phyloP scores from a whole-genome alignment of 495 filamentous ascomycete species.

The Lineolata rhizophorae region DNA sequence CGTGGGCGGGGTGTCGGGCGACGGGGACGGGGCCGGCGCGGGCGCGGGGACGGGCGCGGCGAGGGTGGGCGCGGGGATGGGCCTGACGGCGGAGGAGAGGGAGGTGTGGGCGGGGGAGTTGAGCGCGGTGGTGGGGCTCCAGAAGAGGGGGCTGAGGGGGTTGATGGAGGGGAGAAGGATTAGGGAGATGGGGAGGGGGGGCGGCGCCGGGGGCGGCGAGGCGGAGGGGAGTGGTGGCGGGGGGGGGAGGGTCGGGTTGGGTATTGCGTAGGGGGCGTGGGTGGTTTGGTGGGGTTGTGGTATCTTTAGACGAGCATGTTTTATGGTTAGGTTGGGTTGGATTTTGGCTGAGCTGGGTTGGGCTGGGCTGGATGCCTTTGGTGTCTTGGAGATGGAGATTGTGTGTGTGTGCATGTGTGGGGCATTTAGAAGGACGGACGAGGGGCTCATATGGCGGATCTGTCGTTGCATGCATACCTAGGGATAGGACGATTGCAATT shows the following conservation, averaged over 20 bases:
- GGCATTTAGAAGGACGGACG: no score
- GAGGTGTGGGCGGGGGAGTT: slow-evolving; percentile 70
- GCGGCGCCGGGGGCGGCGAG: slow-evolving; percentile 8
- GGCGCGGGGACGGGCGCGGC: slow-evolving; percentile 1
- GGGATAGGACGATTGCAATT: no score
- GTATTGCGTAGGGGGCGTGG: slow-evolving; percentile 1
- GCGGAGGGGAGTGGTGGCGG: slow-evolving; percentile 3
- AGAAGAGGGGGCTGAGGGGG: slow-evolving; percentile 79
- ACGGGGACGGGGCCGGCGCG: slow-evolving; percentile 8
- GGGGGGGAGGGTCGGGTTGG: slow-evolving; percentile 9
- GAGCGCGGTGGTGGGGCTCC: slow-evolving; percentile 84
- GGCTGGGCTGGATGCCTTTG: no score
- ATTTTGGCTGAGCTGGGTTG: no score
- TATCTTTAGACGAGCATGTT: no score
- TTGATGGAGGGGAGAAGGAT: slow-evolving; percentile 88
- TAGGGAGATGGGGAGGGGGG: slow-evolving; percentile 38
- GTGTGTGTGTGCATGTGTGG: no score
- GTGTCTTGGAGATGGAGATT: no score
- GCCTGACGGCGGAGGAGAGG: slow-evolving; percentile 3
- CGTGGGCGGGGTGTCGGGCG: slow-evolving; percentile 7
- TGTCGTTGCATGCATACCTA: no score
- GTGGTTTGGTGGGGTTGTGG: neutral
- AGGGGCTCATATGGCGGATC: no score
- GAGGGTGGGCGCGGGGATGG: slow-evolving; percentile 2
- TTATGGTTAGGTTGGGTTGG: no score